A percentile compares a stretch with the other conserved stretches of the same genome.
These are phyloP conservation scores for Microdochium paspali DNA, from an alignment of 2,329 filamentous ascomycete species.

Conservation along the genomic window DNA sequence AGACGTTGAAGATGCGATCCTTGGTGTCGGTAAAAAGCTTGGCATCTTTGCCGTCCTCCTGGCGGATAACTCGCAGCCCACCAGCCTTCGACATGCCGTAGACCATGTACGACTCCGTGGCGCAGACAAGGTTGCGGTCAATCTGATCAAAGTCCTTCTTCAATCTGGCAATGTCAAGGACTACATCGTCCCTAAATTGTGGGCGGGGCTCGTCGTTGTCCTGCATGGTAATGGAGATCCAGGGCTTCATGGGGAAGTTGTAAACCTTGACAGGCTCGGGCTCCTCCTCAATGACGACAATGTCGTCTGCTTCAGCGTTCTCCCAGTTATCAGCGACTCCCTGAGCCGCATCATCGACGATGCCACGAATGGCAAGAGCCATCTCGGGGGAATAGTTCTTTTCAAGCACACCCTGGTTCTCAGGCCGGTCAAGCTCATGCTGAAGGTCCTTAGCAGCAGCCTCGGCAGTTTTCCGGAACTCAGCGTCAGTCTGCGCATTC, in stretches of 20 bases:
- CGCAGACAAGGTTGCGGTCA: slow-evolving; percentile 84
- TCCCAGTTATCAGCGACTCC: slow-evolving; percentile 84
- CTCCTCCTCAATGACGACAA: slow-evolving; percentile 56
- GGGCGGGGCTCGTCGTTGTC: slow-evolving; percentile 46
- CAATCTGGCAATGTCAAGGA: slow-evolving; percentile 86
- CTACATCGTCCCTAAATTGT: slow-evolving; percentile 64
- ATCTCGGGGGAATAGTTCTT: slow-evolving; percentile 38
- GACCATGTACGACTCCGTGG: slow-evolving; percentile 83
- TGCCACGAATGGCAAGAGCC: slow-evolving; percentile 37
- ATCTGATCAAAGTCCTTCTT: slow-evolving; percentile 99
- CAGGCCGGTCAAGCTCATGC: slow-evolving; percentile 43
- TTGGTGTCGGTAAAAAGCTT: slow-evolving; percentile 86
- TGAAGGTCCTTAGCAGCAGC: slow-evolving; percentile 38
- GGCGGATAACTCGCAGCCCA: slow-evolving; percentile 84
- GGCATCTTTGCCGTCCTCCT: slow-evolving; percentile 85
- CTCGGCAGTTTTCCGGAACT: slow-evolving; percentile 41
- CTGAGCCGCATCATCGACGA: slow-evolving; percentile 47
- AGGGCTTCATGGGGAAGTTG: slow-evolving; percentile 95
- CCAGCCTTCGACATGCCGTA: slow-evolving; percentile 92
- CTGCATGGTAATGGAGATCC: slow-evolving; percentile 77
- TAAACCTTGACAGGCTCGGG: slow-evolving; percentile 66
- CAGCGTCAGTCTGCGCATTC: slow-evolving; percentile 40
- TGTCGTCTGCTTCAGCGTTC: slow-evolving; percentile 67
- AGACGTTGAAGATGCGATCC: slow-evolving; percentile 91
- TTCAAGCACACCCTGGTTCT: slow-evolving; percentile 44